These are phyloP conservation scores for Fusarium sp. DNA, from an alignment of 2,329 filamentous ascomycete genomes.

Conservation along the genomic window DNA sequence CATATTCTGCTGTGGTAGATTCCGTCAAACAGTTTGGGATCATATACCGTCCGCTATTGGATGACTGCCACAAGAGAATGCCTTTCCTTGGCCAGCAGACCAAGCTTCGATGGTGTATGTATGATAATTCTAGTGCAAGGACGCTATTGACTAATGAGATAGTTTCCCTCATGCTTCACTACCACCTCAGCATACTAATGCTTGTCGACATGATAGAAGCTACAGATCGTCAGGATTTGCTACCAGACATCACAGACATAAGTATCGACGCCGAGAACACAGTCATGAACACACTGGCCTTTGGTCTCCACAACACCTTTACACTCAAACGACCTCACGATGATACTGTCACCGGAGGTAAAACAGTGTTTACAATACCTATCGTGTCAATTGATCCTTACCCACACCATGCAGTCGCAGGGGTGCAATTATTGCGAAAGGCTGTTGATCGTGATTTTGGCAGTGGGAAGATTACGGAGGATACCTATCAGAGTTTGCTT, in stretches of 20 bases:
- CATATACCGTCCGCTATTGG: slow-evolving; percentile 47
- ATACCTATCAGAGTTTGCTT: slow-evolving; percentile 46
- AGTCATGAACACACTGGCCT: slow-evolving; percentile 50
- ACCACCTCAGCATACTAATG: slow-evolving; percentile 52
- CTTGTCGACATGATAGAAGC: slow-evolving; percentile 49
- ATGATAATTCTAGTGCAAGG: fast-evolving
- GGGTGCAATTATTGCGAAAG: slow-evolving; percentile 49
- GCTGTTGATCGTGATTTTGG: slow-evolving; percentile 49
- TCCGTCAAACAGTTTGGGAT: slow-evolving; percentile 48
- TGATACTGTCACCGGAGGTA: not conserved
- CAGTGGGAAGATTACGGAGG: slow-evolving; percentile 43
- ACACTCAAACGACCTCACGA: slow-evolving; percentile 24
- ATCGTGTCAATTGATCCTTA: slow-evolving; percentile 52
- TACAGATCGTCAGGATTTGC: slow-evolving; percentile 46
- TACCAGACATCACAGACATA: slow-evolving; percentile 43
- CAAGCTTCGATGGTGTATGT: slow-evolving; percentile 51
- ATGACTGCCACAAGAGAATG: slow-evolving; percentile 50
- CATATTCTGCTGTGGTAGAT: slow-evolving; percentile 44
- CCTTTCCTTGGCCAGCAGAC: slow-evolving; percentile 50
- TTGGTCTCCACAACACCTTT: slow-evolving; percentile 49
- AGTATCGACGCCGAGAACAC: slow-evolving; percentile 49
- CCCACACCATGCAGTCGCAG: slow-evolving; percentile 50
- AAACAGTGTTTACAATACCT: slow-evolving; percentile 40
- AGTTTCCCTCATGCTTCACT: slow-evolving; percentile 53
- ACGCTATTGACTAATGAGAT: not conserved